These are phyloP conservation scores for Murraya koenigii DNA, from an alignment of 345 rosid species.

Conservation along the genomic window DNA sequence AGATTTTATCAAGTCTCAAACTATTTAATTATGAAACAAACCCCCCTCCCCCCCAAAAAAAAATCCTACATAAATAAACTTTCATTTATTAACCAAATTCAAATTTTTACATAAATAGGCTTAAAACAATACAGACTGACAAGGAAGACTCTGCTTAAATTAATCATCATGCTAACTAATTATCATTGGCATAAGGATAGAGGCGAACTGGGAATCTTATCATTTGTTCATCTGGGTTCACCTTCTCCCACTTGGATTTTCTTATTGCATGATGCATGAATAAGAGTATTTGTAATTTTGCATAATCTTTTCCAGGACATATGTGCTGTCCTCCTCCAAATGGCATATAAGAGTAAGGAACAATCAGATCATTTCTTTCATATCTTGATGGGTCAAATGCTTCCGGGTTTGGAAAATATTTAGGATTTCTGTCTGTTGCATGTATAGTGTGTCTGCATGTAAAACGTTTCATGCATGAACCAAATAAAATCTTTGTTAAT, in stretches of 20 bases:
- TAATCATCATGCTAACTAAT: too few species aligned
- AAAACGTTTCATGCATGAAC: too few species aligned
- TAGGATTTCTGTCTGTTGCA: neutral
- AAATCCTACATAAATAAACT: too few species aligned
- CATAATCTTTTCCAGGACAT: constrained; percentile 7
- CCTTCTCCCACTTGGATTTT: constrained; percentile 6
- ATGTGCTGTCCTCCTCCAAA: constrained; percentile 1
- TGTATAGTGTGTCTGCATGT: constrained; percentile 6
- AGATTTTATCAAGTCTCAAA: too few species aligned
- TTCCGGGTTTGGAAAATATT: neutral
- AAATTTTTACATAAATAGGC: too few species aligned
- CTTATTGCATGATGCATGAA: neutral
- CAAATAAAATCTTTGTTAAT: too few species aligned
- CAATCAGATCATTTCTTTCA: neutral
- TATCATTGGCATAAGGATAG: neutral
- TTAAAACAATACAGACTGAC: too few species aligned
- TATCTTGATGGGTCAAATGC: constrained; percentile 4
- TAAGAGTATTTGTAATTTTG: neutral
- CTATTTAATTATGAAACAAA: too few species aligned
- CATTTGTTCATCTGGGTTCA: neutral
- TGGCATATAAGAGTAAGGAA: neutral
- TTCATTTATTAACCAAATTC: too few species aligned
- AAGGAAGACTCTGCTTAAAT: too few species aligned
- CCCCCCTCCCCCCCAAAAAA: too few species aligned
- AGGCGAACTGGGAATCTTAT: neutral